Conservation (phyloP, 139 green algal species). For the Spirogloea muscicola region DNA sequence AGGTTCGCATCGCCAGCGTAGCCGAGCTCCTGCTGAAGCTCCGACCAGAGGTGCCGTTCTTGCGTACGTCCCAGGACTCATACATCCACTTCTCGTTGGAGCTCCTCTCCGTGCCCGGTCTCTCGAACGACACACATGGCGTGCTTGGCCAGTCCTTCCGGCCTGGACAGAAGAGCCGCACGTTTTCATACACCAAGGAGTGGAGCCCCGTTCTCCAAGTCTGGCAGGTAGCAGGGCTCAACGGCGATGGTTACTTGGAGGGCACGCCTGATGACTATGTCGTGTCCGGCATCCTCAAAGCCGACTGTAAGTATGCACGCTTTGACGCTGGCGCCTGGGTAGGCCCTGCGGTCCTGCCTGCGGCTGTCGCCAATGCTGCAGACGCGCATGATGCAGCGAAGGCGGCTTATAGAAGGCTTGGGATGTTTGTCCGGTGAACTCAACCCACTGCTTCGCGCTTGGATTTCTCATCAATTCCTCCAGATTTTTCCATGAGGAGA, state of each 20-base stretch:
- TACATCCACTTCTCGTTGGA: constrained; percentile 20
- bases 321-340: too few species aligned
- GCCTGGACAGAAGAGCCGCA: not conserved
- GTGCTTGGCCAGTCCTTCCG: constrained; percentile 28
- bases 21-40: constrained; percentile 11
- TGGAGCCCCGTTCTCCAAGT: not conserved
- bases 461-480: too few species aligned
- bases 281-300: not conserved
- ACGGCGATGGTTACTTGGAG: constrained; percentile 17
- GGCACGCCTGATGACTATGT: constrained; percentile 9
- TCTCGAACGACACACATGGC: constrained; percentile 8
- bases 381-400: not conserved
- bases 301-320: constrained; percentile 13
- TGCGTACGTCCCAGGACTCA: not conserved
- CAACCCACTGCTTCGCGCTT: too few species aligned
- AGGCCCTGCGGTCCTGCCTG: too few species aligned
- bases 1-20: not conserved
- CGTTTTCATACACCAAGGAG: not conserved
- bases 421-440: too few species aligned
- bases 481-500: too few species aligned
- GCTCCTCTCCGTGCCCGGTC: not conserved
- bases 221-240: not conserved
- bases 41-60: not conserved
- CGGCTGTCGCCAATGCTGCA: not conserved
- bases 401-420: not conserved